Evolutionary conservation across 495 filamentous ascomycete genomes (phyloP).

Genomic region (Aspergillus avenaceus): DNA sequence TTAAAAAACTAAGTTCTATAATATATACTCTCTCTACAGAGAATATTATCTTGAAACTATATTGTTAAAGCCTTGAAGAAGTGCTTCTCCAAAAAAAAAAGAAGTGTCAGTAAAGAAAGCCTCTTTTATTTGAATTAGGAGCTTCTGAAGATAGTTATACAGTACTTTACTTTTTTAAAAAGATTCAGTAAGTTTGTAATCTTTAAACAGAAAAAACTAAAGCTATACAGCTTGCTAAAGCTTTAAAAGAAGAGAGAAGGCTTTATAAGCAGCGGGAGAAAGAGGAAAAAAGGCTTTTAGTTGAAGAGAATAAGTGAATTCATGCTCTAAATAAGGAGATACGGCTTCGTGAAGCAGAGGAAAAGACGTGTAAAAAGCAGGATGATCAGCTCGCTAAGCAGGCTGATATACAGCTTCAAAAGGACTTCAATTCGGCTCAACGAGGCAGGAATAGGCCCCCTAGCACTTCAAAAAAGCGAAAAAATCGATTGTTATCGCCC

Average conservation of each 20-base stretch:
- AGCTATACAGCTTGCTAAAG: background rate
- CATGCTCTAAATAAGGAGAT: background rate
- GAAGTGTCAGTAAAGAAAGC: background rate
- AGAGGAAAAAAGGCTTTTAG: background rate
- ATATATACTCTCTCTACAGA: constrained; percentile 2
- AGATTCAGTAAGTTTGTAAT: constrained; percentile 2
- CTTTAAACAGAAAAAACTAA: background rate
- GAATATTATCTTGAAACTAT: too few species aligned
- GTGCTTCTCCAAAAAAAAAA: constrained; percentile 4
- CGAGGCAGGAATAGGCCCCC: background rate
- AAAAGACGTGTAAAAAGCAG: background rate
- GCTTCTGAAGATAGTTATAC: background rate
- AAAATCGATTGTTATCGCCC: background rate
- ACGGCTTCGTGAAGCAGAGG: background rate
- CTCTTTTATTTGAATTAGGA: background rate
- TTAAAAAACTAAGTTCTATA: background rate
- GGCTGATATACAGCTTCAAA: background rate
- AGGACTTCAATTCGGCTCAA: background rate
- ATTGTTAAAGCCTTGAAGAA: background rate
- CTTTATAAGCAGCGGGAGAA: background rate
- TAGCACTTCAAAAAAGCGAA: background rate
- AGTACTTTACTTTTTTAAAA: background rate
- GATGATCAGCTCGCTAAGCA: background rate
- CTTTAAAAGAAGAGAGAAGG: background rate
- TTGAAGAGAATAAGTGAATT: background rate